Conservation (phyloP, 805 yeast genomes). For the Lachancea cidri region DNA sequence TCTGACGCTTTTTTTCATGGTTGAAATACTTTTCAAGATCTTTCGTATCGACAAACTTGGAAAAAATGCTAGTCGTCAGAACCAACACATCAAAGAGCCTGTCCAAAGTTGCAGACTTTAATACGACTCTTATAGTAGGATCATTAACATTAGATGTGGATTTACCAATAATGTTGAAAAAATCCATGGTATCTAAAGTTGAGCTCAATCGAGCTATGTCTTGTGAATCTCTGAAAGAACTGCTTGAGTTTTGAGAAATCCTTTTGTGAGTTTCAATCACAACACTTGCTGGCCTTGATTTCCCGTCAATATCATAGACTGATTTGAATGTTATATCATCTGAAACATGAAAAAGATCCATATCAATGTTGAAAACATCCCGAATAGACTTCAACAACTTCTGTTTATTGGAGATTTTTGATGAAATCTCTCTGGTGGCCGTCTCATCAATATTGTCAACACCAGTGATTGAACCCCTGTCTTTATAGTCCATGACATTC, state of each 20-base stretch:
- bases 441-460: conserved; percentile 40
- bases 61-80: conserved; percentile 58
- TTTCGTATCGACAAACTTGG: conserved; percentile 36
- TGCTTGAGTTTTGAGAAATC: conserved; percentile 35
- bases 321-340: conserved; percentile 59
- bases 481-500: conserved; percentile 7
- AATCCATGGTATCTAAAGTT: conserved; percentile 28
- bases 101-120: conserved; percentile 69
- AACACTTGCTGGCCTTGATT: conserved; percentile 43
- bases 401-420: conserved; percentile 37
- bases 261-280: conserved; percentile 44
- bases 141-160: conserved; percentile 33
- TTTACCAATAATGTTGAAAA: conserved; percentile 27
- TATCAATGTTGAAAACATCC: conserved; percentile 59
- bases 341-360: conserved; percentile 50
- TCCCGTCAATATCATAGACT: conserved; percentile 30
- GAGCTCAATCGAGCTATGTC: conserved; percentile 21
- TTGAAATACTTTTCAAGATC: conserved; percentile 40
- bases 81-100: conserved; percentile 76
- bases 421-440: conserved; percentile 20
- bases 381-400: conserved; percentile 50
- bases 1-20: conserved; percentile 20
- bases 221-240: conserved; percentile 19
- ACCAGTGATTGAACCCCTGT: conserved; percentile 38
- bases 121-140: conserved; percentile 41